A percentile compares a stretch with the other conserved stretches of the same genome.
Conservation (phyloP, 495 filamentous ascomycete genomes). For the Ramalina intermedia region DNA sequence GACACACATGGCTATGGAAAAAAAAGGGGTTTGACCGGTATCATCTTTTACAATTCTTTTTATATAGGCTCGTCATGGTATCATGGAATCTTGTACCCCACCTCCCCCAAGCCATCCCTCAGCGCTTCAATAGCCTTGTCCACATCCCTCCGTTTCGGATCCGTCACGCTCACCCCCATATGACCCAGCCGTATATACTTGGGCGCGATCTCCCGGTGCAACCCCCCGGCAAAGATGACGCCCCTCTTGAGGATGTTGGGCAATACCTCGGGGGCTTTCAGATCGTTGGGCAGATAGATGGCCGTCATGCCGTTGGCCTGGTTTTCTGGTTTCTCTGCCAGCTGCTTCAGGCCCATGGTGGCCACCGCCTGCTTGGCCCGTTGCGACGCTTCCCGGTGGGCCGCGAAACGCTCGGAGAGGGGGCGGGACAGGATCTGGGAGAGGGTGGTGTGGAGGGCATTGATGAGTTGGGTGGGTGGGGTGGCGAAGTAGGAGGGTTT, state of each 20-base stretch:
- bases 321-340: constrained; percentile 69
- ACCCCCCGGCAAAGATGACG: constrained; percentile 84
- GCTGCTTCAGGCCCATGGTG: constrained; percentile 70
- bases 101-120: constrained; percentile 58
- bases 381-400: constrained; percentile 60
- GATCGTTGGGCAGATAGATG: constrained; percentile 77
- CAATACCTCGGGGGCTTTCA: constrained; percentile 66
- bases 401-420: constrained; percentile 63
- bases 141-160: constrained; percentile 47
- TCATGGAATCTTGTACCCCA: constrained; percentile 14
- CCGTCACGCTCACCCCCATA: constrained; percentile 83
- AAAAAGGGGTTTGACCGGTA: too few relatives aligned
- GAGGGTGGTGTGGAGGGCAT: constrained; percentile 87
- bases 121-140: constrained; percentile 67
- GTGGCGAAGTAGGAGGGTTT: constrained; percentile 98
- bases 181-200: constrained; percentile 73
- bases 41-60: too few relatives aligned
- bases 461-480: constrained; percentile 84
- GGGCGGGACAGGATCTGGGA: constrained; percentile 68
- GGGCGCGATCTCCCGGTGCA: constrained; percentile 73
- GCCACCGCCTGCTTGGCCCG: constrained; percentile 67
- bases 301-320: constrained; percentile 97
- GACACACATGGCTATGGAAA: too few relatives aligned
- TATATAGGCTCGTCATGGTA: neutral
- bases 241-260: constrained; percentile 79